phyloP scores from a whole-genome alignment of 805 yeast genomes.

The Blastobotrys muscicola region DNA sequence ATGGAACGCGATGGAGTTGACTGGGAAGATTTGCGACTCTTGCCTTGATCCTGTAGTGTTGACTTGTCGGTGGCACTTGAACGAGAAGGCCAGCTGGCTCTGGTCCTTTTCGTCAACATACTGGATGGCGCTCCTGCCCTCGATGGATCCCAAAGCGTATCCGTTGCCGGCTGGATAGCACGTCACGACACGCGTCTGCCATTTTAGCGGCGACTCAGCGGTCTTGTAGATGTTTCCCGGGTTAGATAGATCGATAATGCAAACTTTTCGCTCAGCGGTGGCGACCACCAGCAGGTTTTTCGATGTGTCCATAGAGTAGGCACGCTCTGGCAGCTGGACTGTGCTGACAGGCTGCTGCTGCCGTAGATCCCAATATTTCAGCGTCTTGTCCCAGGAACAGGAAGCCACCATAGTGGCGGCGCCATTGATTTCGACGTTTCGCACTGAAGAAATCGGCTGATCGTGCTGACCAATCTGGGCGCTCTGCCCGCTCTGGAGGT shows the following conservation, averaged over 20 bases:
- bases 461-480: slow-evolving; percentile 83
- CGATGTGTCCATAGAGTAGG: slow-evolving; percentile 76
- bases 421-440: slow-evolving; percentile 72
- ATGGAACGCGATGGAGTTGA: slow-evolving; percentile 76
- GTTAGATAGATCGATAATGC: slow-evolving; percentile 60
- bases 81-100: slow-evolving; percentile 66
- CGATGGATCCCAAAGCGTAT: slow-evolving; percentile 85
- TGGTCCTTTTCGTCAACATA: slow-evolving; percentile 63
- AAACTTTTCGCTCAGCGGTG: slow-evolving; percentile 81
- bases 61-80: slow-evolving; percentile 85
- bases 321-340: slow-evolving; percentile 78
- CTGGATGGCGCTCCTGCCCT: slow-evolving; percentile 92
- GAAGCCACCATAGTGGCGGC: slow-evolving; percentile 71
- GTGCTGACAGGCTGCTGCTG: slow-evolving; percentile 69
- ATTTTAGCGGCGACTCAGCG: slow-evolving; percentile 67
- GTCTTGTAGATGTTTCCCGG: slow-evolving; percentile 78
- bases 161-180: slow-evolving; percentile 93
- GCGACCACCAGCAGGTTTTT: slow-evolving; percentile 84
- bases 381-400: slow-evolving; percentile 94
- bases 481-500: slow-evolving; percentile 69
- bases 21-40: slow-evolving; percentile 65
- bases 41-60: slow-evolving; percentile 25
- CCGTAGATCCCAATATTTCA: slow-evolving; percentile 92
- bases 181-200: slow-evolving; percentile 74
- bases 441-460: slow-evolving; percentile 63